Evolutionary conservation across 441 rosid genomes (phyloP), one percentile per base, ranked within the genome.

Genomic region (Populus tomentosa): DNA sequence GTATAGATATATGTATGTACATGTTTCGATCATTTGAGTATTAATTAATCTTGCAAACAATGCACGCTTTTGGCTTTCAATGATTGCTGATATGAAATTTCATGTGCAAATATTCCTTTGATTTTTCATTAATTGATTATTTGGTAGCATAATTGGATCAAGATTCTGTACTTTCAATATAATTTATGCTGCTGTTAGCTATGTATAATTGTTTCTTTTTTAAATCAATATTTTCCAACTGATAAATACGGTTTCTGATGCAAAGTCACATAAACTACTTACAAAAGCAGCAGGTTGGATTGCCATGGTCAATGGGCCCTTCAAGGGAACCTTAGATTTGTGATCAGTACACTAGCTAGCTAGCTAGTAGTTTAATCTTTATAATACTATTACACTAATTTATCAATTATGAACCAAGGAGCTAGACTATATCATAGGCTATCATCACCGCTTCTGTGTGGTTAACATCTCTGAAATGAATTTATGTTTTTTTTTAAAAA

Each of bases 1-100:
- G 26, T 26, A 26, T 26, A 26, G 26, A 26, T 26, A 70, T 59
- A 26, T 80, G 70, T 75, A 80, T 76, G 86, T 81, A 84, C 81
- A 86, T 67, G 79, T 67, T n/a, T 69, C 76, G 80, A 78, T 81
- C 69, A 79, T 80, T 77, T 69, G 80, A 72, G 33, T 64, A 42
- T 1, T 26, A 26, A 26, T 26, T 26, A 26, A 73, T 50, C 24
- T 65, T 30, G 24, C 62, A 30, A 10, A 36, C 50, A 77, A 73
- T 56, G 76, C 77, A 70, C 73, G 77, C 59, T 1, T 5, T 26
- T 50, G 50, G 10, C 32, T 77, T 26, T 26, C 26, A 26, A 26
- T 26, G 26, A 26, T 26, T 26, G 26, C 26, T 26, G 1, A 26
- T 26, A 26, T 71, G 32, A 30, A 20, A 23, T 63, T 70, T 75